A percentile compares a stretch with the other conserved stretches of the same genome.
Evolutionary conservation across 1,139 yeast genomes (phyloP).

Genomic region (Debaryomycetaceae sp.): DNA sequence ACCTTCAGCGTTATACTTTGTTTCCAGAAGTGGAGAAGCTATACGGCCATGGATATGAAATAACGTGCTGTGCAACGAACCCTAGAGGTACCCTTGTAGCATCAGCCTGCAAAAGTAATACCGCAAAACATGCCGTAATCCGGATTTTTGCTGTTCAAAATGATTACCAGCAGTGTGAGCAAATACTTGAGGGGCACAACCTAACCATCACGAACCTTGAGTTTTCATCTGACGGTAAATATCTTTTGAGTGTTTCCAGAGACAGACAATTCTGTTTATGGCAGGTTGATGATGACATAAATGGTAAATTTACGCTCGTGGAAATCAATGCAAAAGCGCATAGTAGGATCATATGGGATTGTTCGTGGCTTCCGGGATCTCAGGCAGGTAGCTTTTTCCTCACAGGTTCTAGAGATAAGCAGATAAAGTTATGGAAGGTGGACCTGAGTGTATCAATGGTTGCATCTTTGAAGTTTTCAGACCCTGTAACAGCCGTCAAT

Average conservation of each 20-base stretch:
- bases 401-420: constrained; percentile 87
- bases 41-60: constrained; percentile 97
- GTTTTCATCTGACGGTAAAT: constrained; percentile 70
- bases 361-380: constrained; percentile 67
- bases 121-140: constrained; percentile 78
- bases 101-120: constrained; percentile 89
- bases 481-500: constrained; percentile 74
- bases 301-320: constrained; percentile 39
- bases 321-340: constrained; percentile 71
- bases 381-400: constrained; percentile 44
- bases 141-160: constrained; percentile 63
- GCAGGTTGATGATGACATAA: constrained; percentile 45
- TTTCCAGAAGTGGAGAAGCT: constrained; percentile 95
- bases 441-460: constrained; percentile 23
- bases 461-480: constrained; percentile 36
- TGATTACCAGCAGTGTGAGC: constrained; percentile 35
- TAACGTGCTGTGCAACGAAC: constrained; percentile 72
- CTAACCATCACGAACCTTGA: constrained; percentile 81
- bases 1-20: constrained; percentile 83
- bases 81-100: constrained; percentile 68
- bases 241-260: constrained; percentile 78
- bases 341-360: constrained; percentile 91
- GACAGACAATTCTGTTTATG: constrained; percentile 86
- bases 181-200: constrained; percentile 58
- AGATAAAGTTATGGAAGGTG: constrained; percentile 67